Percentiles rank a stretch among this genome's conserved stretches.
These are phyloP conservation scores for Escovopsis sp. DNA, from an alignment of 2,329 filamentous ascomycete species.

Conservation along the genomic window DNA sequence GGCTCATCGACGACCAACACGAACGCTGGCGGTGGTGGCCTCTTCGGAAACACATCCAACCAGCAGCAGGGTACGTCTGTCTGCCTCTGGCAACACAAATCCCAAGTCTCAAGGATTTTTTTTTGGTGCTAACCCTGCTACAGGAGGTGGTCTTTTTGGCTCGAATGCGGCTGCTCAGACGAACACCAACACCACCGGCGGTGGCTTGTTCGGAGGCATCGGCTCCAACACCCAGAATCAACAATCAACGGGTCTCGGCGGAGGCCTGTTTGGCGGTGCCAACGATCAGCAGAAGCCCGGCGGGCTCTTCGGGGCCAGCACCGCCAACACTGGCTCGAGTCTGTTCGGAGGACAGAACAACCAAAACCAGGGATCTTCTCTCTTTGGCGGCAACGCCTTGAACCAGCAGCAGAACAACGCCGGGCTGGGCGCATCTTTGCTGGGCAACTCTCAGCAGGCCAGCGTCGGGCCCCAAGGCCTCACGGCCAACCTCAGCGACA, in stretches of 20 bases:
- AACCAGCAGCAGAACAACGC: constrained; percentile 34
- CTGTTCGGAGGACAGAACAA: constrained; percentile 39
- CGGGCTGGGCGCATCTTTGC: constrained; percentile 38
- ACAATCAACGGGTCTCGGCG: constrained; percentile 21
- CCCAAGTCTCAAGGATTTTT: constrained; percentile 24
- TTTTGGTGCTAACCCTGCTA: constrained; percentile 25
- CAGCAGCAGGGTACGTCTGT: constrained; percentile 22
- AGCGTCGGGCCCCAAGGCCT: constrained; percentile 47
- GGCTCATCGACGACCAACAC: constrained; percentile 18
- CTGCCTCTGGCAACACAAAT: constrained; percentile 22
- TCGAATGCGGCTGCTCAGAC: constrained; percentile 18
- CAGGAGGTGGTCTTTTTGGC: constrained; percentile 27
- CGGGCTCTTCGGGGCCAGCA: constrained; percentile 37
- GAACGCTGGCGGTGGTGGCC: constrained; percentile 21
- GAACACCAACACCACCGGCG: constrained; percentile 20
- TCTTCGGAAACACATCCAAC: constrained; percentile 29
- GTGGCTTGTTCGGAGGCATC: constrained; percentile 31
- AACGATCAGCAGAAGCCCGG: constrained; percentile 26
- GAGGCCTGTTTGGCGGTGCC: constrained; percentile 33
- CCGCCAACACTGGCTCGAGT: constrained; percentile 30
- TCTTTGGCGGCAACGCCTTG: constrained; percentile 33
- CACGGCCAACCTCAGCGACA: constrained; percentile 65
- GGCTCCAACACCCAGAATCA: constrained; percentile 21
- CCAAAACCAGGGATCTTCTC: constrained; percentile 26
- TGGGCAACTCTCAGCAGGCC: constrained; percentile 37